Evolutionary conservation across 2,329 filamentous ascomycete genomes (phyloP).

Genomic region (Neofusicoccum sp.): DNA sequence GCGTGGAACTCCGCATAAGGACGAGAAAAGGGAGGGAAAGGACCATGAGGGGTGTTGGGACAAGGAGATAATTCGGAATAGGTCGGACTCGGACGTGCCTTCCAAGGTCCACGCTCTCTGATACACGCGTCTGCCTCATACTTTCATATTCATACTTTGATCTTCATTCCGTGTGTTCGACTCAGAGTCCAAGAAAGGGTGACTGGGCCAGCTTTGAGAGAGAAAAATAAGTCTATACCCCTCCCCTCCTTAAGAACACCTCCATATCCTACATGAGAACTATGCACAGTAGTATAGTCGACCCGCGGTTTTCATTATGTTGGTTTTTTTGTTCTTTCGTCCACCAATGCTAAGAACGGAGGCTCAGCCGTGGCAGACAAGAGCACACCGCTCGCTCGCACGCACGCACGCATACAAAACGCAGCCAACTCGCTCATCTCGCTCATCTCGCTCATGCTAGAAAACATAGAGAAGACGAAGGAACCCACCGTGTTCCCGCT

Average conservation of each 20-base stretch:
- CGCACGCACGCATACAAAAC: neutral
- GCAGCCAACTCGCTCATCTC: neutral
- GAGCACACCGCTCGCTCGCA: too few relatives aligned
- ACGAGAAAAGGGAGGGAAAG: too few relatives aligned
- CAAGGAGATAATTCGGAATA: too few relatives aligned
- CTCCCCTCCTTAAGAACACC: neutral
- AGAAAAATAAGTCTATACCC: conserved; percentile 1
- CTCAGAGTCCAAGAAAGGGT: neutral
- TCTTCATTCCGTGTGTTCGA: too few relatives aligned
- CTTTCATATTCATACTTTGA: too few relatives aligned
- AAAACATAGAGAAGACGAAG: neutral
- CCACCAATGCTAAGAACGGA: neutral
- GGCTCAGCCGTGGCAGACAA: too few relatives aligned
- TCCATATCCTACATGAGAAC: conserved; percentile 11
- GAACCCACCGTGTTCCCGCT: conserved; percentile 10
- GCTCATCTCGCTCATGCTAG: conserved; percentile 9
- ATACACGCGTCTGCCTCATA: too few relatives aligned
- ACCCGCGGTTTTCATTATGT: conserved; percentile 3
- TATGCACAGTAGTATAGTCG: conserved; percentile 2
- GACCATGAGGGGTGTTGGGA: too few relatives aligned
- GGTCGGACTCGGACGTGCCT: too few relatives aligned
- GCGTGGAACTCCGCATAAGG: too few relatives aligned
- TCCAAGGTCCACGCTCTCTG: too few relatives aligned
- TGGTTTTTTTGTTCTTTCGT: neutral
- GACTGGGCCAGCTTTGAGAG: neutral